Base-by-base conservation (phyloP, 2,329 filamentous ascomycete genomes). In the Dendryphion nanum region DNA sequence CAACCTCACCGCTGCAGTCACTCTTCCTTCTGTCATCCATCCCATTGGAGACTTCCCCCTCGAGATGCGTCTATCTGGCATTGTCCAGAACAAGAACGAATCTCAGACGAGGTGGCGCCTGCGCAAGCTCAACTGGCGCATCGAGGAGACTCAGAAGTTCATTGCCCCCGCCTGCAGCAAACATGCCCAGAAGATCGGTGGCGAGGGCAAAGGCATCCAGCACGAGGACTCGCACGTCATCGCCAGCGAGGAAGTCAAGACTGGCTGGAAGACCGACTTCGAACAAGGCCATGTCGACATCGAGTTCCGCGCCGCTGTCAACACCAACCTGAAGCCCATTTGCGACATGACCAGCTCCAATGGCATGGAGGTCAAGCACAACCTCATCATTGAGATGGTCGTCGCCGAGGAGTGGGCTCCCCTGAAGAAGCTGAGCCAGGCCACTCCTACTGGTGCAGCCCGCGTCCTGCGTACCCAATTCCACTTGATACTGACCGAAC, bases 381-480 rank as follows among this genome's bases (percentile, higher is more conserved):
- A 85, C 58, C 79, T 98, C 30, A 81, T 95, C 56, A 78, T 97
- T 40, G 91, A 98, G 70, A 82, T 97, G 72, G 89, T 97, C 34
- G 89, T 98, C 16, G 86, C 87, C 2, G 89, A 96, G 66, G 91
- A 97, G 65, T 93, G 88, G 72, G 78, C 76, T 14, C 74, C 78
- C 3, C 75, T 79, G 59, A 85, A 84, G 47, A 81, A 85, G 59
- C 82, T 81, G 42, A 83, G 82, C 63, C 74, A 89, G 35, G 78
- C 87, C 33, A 90, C 88, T 0, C 89, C 90, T 34, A 96, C 91
- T 0, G 91, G 91, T 44, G 86, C 89, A 2, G 93, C 91, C 1
- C 81, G 91, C 47, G 91, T 97, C 36, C 74, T 98, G 44, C 80
- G 91, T 49, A 96, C 95, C 78, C 88, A 95, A 63, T 97, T 96